phyloP scores from a whole-genome alignment of 2,329 filamentous ascomycete species.

The Coniosporium tulheliwenetii region DNA sequence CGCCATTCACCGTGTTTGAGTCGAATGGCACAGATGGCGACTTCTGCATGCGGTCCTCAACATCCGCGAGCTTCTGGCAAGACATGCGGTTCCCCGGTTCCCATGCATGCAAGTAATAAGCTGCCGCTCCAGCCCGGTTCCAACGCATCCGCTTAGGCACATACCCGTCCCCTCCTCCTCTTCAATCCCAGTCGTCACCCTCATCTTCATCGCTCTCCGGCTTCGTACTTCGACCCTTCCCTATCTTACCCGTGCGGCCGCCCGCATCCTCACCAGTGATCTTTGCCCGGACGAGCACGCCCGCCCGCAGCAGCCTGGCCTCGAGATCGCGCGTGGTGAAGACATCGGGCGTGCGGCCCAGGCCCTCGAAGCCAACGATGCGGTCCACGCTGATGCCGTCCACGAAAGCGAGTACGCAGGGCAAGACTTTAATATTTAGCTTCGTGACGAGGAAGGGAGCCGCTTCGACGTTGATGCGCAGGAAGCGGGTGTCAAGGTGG shows the following conservation, averaged over 20 bases:
- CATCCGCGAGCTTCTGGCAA: too few species aligned
- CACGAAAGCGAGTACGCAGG: slow-evolving; percentile 42
- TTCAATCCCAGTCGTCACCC: slow-evolving; percentile 37
- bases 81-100: too few species aligned
- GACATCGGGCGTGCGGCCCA: slow-evolving; percentile 35
- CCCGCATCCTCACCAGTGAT: slow-evolving; percentile 26
- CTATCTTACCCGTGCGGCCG: slow-evolving; percentile 14
- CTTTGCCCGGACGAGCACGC: slow-evolving; percentile 36
- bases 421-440: slow-evolving; percentile 40
- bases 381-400: slow-evolving; percentile 39
- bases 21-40: too few species aligned
- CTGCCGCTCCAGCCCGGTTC: too few species aligned
- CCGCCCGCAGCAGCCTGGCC: slow-evolving; percentile 31
- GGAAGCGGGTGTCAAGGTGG: slow-evolving; percentile 42
- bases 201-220: slow-evolving; percentile 23
- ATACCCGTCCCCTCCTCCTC: too few species aligned
- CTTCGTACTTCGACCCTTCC: slow-evolving; percentile 12
- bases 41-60: too few species aligned
- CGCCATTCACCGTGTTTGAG: too few species aligned
- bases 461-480: slow-evolving; percentile 44
- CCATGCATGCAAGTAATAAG: too few species aligned
- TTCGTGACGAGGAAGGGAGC: slow-evolving; percentile 43
- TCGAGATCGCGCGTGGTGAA: slow-evolving; percentile 41
- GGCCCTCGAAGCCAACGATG: slow-evolving; percentile 43
- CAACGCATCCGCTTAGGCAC: too few species aligned